Percentiles rank a stretch among this genome's conserved stretches.
phyloP scores from a whole-genome alignment of 306 rosid genomes.

The Begonia fuchsioides region DNA sequence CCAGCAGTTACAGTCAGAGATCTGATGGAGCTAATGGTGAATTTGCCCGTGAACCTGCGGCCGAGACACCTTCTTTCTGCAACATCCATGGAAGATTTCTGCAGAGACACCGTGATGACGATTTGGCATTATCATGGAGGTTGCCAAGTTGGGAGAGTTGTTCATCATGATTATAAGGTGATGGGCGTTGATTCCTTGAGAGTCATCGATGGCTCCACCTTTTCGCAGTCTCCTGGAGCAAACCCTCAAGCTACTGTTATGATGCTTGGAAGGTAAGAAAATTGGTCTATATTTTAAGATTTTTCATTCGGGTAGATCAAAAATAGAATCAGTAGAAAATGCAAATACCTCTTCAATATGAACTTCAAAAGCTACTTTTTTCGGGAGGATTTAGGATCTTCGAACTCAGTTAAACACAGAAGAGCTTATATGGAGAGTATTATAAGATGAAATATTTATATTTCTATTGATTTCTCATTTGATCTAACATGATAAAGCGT shows the following conservation, averaged over 20 bases:
- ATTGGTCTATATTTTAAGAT: neutral
- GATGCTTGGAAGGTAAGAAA: conserved; percentile 69
- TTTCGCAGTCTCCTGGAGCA: conserved; percentile 44
- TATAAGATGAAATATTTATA: too few relatives aligned
- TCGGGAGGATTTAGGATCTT: too few relatives aligned
- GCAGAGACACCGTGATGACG: conserved; percentile 58
- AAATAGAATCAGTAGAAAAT: too few relatives aligned
- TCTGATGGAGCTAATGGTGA: conserved; percentile 27
- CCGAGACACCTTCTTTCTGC: conserved; percentile 31
- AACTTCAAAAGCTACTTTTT: too few relatives aligned
- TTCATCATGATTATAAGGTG: conserved; percentile 43
- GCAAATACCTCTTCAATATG: too few relatives aligned
- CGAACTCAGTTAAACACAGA: too few relatives aligned
- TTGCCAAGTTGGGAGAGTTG: conserved; percentile 47
- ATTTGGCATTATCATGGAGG: conserved; percentile 90
- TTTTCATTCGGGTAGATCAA: too few relatives aligned
- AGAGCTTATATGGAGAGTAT: too few relatives aligned
- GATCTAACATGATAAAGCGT: too few relatives aligned
- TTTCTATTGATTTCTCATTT: too few relatives aligned
- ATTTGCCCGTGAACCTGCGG: conserved; percentile 39
- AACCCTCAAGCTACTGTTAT: conserved; percentile 78
- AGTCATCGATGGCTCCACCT: conserved; percentile 75
- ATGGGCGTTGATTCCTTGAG: conserved; percentile 47
- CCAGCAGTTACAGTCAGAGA: conserved; percentile 12
- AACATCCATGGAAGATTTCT: conserved; percentile 43